These are phyloP conservation scores for Ceriops zippeliana DNA, from an alignment of 345 rosid species.

Conservation along the genomic window DNA sequence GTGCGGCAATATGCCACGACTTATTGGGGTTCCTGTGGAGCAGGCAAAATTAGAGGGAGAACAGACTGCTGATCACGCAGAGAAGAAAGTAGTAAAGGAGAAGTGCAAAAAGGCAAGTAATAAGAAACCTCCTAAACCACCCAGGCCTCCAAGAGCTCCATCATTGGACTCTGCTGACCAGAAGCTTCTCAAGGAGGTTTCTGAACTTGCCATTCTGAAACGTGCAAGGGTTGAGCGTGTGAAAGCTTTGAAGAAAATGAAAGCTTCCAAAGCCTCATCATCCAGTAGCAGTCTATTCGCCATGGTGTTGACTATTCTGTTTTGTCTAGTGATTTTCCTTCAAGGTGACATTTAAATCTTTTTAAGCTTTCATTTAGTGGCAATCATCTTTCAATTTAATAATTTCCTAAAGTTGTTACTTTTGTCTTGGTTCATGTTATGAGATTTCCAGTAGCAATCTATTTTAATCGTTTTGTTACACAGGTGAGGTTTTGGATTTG, in stretches of 20 bases:
- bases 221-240: conserved; percentile 78
- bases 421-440: too few species aligned
- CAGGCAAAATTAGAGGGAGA: conserved; percentile 31
- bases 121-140: conserved; percentile 70
- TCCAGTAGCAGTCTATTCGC: conserved; percentile 52
- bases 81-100: conserved; percentile 31
- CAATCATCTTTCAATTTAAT: not conserved
- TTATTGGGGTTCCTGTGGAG: conserved; percentile 17
- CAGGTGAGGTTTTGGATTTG: not conserved
- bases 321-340: conserved; percentile 49
- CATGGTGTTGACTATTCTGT: conserved; percentile 53
- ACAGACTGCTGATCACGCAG: conserved; percentile 28
- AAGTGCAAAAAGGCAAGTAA: conserved; percentile 46
- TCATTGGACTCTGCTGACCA: conserved; percentile 77
- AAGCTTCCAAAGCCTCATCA: conserved; percentile 50
- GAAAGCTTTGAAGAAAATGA: conserved; percentile 81
- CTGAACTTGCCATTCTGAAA: conserved; percentile 80
- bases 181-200: conserved; percentile 71
- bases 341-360: conserved; percentile 15
- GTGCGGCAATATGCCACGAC: conserved; percentile 13
- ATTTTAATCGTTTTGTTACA: not conserved
- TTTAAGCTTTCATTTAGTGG: not conserved
- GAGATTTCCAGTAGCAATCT: not conserved
- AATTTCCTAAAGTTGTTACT: not conserved
- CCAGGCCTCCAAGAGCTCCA: conserved; percentile 88